Conservation (phyloP, 768 basidiomycete species). For the Inosperma sp. region DNA sequence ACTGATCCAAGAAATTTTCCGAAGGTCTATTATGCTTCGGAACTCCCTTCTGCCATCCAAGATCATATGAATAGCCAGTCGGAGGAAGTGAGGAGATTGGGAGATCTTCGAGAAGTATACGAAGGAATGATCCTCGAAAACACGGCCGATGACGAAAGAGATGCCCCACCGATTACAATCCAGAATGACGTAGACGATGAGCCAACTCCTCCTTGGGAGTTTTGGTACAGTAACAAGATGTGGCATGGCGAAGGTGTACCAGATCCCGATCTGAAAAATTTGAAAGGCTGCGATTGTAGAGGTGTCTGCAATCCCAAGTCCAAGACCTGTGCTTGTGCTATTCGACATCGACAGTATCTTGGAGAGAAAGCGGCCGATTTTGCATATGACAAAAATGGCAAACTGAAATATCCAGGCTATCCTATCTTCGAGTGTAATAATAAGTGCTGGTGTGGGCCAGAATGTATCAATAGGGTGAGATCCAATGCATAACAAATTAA, state of each 20-base stretch:
- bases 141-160: slow-evolving; percentile 60
- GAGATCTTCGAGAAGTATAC: slow-evolving; percentile 50
- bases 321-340: slow-evolving; percentile 67
- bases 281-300: slow-evolving; percentile 69
- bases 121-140: slow-evolving; percentile 62
- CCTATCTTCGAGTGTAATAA: slow-evolving; percentile 88
- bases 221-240: slow-evolving; percentile 80
- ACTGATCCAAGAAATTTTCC: slow-evolving; percentile 33
- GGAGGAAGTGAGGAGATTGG: slow-evolving; percentile 34
- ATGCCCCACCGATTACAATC: slow-evolving; percentile 64
- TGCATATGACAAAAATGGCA: slow-evolving; percentile 60
- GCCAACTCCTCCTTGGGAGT: slow-evolving; percentile 78
- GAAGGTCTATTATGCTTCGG: slow-evolving; percentile 35
- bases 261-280: slow-evolving; percentile 50
- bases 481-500: slow-evolving; percentile 1
- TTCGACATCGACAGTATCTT: slow-evolving; percentile 45
- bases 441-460: slow-evolving; percentile 73
- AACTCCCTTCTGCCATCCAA: slow-evolving; percentile 61
- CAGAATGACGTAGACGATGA: slow-evolving; percentile 65
- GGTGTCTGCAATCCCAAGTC: slow-evolving; percentile 73
- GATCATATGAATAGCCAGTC: slow-evolving; percentile 60
- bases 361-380: slow-evolving; percentile 46
- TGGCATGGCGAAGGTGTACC: slow-evolving; percentile 69
- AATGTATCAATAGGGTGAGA: slow-evolving; percentile 77
- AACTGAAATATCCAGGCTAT: slow-evolving; percentile 43